Evolutionary conservation across 345 rosid genomes (phyloP).

Genomic region (Populus euphratica): DNA sequence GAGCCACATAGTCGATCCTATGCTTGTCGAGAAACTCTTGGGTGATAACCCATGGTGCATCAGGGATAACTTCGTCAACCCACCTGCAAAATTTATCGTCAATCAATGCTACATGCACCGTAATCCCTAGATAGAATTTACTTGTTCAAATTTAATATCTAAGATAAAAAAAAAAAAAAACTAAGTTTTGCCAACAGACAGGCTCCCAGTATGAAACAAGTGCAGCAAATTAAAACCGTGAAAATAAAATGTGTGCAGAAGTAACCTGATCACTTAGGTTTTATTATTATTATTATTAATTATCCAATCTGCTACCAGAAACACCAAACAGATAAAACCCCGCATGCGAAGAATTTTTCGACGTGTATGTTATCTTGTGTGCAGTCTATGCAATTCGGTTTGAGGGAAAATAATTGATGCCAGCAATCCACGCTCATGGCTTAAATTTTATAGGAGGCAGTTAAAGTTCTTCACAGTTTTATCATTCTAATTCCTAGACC

Average conservation of each 20-base stretch:
- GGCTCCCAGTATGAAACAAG: neutral
- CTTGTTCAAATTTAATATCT: neutral
- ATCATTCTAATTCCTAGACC: no score
- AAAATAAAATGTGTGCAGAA: neutral
- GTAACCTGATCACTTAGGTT: neutral
- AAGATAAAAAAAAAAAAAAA: neutral
- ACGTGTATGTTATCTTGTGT: neutral
- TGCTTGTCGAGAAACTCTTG: slow-evolving; percentile 63
- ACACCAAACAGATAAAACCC: neutral
- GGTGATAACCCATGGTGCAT: slow-evolving; percentile 72
- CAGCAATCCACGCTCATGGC: neutral
- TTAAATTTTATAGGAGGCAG: neutral
- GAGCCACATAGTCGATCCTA: slow-evolving; percentile 62
- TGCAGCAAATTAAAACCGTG: neutral
- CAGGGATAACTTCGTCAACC: slow-evolving; percentile 75
- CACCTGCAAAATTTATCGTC: slow-evolving; percentile 34
- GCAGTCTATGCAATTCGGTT: neutral
- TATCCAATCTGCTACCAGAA: neutral
- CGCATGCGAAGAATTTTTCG: neutral
- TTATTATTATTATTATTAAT: no score
- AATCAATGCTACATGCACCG: neutral
- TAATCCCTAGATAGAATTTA: neutral
- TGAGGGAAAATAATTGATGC: neutral
- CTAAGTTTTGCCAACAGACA: neutral
- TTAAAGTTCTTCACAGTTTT: neutral